These are phyloP conservation scores for Auxenochlorella pyrenoidosa DNA, from an alignment of 139 green algal genomes.

Conservation along the genomic window DNA sequence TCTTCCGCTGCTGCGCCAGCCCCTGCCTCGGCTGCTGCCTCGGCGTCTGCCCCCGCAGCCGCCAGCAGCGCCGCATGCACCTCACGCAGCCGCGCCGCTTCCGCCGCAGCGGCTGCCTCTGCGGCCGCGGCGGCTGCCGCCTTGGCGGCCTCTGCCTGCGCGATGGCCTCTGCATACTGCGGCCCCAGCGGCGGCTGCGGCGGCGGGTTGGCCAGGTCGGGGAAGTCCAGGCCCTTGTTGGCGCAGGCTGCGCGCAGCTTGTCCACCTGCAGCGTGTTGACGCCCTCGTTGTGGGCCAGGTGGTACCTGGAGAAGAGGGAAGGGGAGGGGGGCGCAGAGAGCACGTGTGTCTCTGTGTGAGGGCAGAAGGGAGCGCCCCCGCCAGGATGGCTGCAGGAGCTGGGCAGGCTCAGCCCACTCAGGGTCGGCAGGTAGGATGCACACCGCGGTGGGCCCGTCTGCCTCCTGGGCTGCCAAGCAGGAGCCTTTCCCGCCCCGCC, in stretches of 20 bases:
- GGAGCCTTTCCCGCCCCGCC: no score
- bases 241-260: slow-evolving; percentile 23
- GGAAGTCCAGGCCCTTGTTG: neutral
- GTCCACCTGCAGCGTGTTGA: slow-evolving; percentile 23
- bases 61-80: slow-evolving; percentile 1
- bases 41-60: neutral
- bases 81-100: neutral
- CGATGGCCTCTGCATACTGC: neutral
- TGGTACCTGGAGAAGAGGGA: neutral
- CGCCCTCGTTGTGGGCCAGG: neutral
- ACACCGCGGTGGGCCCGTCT: no score
- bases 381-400: no score
- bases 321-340: no score
- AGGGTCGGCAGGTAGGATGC: no score
- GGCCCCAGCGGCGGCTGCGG: neutral
- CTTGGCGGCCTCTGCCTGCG: neutral
- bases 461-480: no score
- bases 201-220: neutral
- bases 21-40: neutral
- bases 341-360: neutral
- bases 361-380: no score
- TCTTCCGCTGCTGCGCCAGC: neutral
- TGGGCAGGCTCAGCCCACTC: no score
- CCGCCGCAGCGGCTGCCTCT: neutral
- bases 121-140: slow-evolving; percentile 1